A percentile compares a stretch with the other conserved stretches of the same genome.
Evolutionary conservation across 208 protist species (phyloP).

Genomic region (Tritrichomonas musculus): DNA sequence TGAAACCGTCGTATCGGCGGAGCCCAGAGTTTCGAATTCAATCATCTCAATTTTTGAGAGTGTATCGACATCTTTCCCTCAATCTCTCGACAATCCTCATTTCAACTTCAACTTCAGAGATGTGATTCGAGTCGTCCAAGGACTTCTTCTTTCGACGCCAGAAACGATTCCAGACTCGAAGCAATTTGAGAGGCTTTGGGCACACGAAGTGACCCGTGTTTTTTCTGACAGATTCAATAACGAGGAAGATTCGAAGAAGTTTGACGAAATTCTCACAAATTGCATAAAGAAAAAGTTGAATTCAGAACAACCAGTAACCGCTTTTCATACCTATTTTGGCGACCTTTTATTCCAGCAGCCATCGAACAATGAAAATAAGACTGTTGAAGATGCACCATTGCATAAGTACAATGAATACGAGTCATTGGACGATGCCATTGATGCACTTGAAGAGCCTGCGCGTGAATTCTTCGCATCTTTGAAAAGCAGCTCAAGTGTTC

Average conservation of each 20-base stretch:
- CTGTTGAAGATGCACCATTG: too few species aligned
- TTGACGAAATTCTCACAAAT: constrained; percentile 41
- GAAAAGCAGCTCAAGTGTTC: too few species aligned
- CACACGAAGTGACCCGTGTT: constrained; percentile 87
- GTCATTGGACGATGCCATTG: too few species aligned
- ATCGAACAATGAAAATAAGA: neutral
- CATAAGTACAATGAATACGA: too few species aligned
- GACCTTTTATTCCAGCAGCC: neutral
- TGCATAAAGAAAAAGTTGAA: neutral
- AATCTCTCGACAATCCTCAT: constrained; percentile 53
- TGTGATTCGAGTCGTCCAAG: constrained; percentile 81
- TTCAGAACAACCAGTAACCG: neutral
- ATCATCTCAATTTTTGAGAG: neutral
- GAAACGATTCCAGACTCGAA: constrained; percentile 65
- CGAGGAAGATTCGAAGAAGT: constrained; percentile 82
- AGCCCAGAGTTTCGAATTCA: neutral
- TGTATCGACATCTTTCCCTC: neutral
- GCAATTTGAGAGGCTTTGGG: constrained; percentile 79
- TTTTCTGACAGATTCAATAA: constrained; percentile 89
- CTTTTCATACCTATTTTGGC: neutral
- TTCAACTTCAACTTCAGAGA: constrained; percentile 96
- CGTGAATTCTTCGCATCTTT: too few species aligned
- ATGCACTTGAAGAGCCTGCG: too few species aligned
- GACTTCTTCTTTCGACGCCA: constrained; percentile 72
- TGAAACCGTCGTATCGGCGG: neutral